phyloP scores from a whole-genome alignment of 2,329 filamentous ascomycete genomes.

The Knoxdaviesia capensis region DNA sequence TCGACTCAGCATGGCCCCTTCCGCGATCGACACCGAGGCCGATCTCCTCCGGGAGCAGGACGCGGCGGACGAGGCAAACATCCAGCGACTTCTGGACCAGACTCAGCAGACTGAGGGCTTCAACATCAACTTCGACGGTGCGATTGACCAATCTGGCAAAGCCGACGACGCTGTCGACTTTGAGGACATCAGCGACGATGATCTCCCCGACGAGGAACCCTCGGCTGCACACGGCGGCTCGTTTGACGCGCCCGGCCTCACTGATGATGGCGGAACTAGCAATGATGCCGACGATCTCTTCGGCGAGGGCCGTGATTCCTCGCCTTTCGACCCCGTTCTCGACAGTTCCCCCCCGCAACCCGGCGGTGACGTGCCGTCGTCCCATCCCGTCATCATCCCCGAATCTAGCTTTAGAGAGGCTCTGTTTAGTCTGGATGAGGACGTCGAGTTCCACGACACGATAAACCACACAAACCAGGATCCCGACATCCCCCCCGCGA shows the following conservation, averaged over 20 bases:
- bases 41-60: no score
- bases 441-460: constrained; percentile 19
- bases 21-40: no score
- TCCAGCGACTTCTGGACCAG: constrained; percentile 22
- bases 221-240: constrained; percentile 17
- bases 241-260: constrained; percentile 29
- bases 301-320: constrained; percentile 35
- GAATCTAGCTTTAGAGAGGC: constrained; percentile 5
- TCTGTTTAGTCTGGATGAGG: constrained; percentile 14
- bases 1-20: no score
- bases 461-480: constrained; percentile 37
- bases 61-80: constrained; percentile 26
- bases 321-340: constrained; percentile 21
- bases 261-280: constrained; percentile 38
- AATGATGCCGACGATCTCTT: constrained; percentile 49
- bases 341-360: constrained; percentile 20
- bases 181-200: constrained; percentile 80
- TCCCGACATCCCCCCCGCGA: constrained; percentile 43
- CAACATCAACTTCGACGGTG: constrained; percentile 17
- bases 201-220: constrained; percentile 64
- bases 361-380: neutral
- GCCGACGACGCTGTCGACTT: constrained; percentile 84
- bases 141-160: constrained; percentile 52
- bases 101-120: constrained; percentile 18
- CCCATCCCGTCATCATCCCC: constrained; percentile 3